Percentiles rank a stretch among this genome's conserved stretches.
phyloP scores from a whole-genome alignment of 2,329 filamentous ascomycete genomes.

The Penicillium sp. region DNA sequence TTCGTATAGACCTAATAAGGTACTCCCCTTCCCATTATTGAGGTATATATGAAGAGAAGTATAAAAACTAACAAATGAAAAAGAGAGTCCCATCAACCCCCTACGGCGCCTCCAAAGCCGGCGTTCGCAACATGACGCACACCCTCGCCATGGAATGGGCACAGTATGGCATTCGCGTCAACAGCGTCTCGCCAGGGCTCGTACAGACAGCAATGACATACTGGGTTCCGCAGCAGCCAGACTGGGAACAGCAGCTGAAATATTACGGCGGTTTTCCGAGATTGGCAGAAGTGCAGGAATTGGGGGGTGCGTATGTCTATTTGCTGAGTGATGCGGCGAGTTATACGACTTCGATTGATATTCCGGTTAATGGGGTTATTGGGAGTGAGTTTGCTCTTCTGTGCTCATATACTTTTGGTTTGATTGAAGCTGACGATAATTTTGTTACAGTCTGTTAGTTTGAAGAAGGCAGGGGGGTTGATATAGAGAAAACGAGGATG shows the following conservation, averaged over 20 bases:
- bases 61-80: too few relatives aligned
- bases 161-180: constrained; percentile 63
- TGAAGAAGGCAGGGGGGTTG: neutral
- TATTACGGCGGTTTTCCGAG: constrained; percentile 54
- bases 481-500: too few relatives aligned
- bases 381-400: constrained; percentile 19
- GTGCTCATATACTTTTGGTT: neutral
- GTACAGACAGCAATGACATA: constrained; percentile 42
- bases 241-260: constrained; percentile 52
- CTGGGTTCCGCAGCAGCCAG: constrained; percentile 46
- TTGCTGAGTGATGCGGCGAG: constrained; percentile 45
- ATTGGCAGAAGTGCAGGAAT: constrained; percentile 49
- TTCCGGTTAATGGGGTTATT: constrained; percentile 47
- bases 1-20: constrained; percentile 45
- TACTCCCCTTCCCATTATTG: neutral
- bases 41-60: too few relatives aligned
- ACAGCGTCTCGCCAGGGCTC: constrained; percentile 47
- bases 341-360: constrained; percentile 49
- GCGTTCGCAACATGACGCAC: constrained; percentile 42
- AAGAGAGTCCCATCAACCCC: constrained; percentile 33
- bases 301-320: constrained; percentile 50
- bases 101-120: constrained; percentile 45
- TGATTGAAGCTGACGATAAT: neutral
- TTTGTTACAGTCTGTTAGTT: neutral
- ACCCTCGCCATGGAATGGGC: constrained; percentile 67